These are phyloP conservation scores for Davidsoniella neocaledoniae DNA, from an alignment of 2,329 filamentous ascomycete genomes.

Conservation along the genomic window DNA sequence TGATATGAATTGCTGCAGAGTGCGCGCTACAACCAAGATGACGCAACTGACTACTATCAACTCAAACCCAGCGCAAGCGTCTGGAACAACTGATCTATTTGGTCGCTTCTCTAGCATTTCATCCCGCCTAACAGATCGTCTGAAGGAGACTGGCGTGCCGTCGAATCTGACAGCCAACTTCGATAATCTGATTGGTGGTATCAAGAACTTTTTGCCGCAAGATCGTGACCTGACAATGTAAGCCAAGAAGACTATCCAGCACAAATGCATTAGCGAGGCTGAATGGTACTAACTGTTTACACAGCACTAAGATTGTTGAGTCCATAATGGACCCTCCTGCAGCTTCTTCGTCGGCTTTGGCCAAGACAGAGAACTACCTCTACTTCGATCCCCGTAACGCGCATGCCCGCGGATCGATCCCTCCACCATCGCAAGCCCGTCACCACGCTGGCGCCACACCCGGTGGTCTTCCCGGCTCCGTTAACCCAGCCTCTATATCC, in stretches of 20 bases:
- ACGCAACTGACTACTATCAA: conserved; percentile 92
- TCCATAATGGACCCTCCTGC: conserved; percentile 92
- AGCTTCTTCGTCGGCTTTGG: conserved; percentile 78
- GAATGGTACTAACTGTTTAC: neutral
- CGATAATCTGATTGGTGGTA: conserved; percentile 82
- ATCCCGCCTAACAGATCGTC: conserved; percentile 77
- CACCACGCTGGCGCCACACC: conserved; percentile 27
- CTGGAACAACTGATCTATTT: conserved; percentile 62
- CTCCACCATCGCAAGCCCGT: conserved; percentile 48
- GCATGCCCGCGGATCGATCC: conserved; percentile 83
- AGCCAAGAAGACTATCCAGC: no score
- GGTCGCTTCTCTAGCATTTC: conserved; percentile 85
- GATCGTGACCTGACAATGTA: conserved; percentile 80
- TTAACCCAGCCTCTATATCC: conserved; percentile 29
- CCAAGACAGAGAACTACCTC: conserved; percentile 89
- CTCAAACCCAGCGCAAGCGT: conserved; percentile 37
- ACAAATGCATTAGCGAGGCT: neutral
- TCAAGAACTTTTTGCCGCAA: conserved; percentile 94
- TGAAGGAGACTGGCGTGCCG: conserved; percentile 77
- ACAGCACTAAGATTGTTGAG: conserved; percentile 78
- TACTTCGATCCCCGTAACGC: conserved; percentile 94
- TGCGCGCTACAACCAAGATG: conserved; percentile 91
- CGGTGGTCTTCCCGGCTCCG: conserved; percentile 31
- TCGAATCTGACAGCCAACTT: conserved; percentile 58
- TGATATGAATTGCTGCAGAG: conserved; percentile 27